Evolutionary conservation across 108 stramenopile genomes (phyloP).

Genomic region (Aureococcus anophagefferens): DNA sequence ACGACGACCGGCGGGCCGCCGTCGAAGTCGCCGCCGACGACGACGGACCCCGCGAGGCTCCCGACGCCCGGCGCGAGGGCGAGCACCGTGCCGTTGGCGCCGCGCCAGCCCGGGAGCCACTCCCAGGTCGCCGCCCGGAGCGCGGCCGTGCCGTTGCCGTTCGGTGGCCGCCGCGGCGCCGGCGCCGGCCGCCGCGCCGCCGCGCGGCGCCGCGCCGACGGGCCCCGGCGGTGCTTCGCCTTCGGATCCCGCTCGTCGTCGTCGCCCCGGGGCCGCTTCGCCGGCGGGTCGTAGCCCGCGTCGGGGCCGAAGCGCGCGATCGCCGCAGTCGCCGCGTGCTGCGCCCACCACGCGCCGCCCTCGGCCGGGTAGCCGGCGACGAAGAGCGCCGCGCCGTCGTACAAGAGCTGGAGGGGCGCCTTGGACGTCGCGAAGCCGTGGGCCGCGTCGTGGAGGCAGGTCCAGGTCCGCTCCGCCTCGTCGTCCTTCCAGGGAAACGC

Average conservation of each 20-base stretch:
- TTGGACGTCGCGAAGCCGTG: constrained; percentile 67
- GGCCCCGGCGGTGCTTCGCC: constrained; percentile 49
- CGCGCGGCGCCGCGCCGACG: constrained; percentile 12
- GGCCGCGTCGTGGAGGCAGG: constrained; percentile 65
- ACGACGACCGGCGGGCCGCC: constrained; percentile 62
- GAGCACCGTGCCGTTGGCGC: constrained; percentile 75
- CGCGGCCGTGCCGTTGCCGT: constrained; percentile 8
- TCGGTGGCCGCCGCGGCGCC: constrained; percentile 19
- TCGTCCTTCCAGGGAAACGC: constrained; percentile 74
- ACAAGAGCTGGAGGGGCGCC: constrained; percentile 74
- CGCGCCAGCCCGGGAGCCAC: constrained; percentile 87
- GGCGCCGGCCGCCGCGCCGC: constrained; percentile 4
- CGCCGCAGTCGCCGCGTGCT: constrained; percentile 67
- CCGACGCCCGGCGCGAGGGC: constrained; percentile 73
- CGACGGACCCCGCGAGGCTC: constrained; percentile 60
- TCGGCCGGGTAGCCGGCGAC: constrained; percentile 65
- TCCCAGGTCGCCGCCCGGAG: constrained; percentile 49
- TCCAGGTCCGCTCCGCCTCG: constrained; percentile 46
- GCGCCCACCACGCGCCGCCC: constrained; percentile 61
- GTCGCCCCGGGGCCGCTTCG: no score
- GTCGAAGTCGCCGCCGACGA: constrained; percentile 81
- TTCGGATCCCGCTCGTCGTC: no score
- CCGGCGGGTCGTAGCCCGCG: no score
- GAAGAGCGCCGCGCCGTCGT: constrained; percentile 71
- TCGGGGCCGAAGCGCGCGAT: constrained; percentile 58